phyloP scores from a whole-genome alignment of 2,329 filamentous ascomycete species.

The Calonectria hawksworthii region DNA sequence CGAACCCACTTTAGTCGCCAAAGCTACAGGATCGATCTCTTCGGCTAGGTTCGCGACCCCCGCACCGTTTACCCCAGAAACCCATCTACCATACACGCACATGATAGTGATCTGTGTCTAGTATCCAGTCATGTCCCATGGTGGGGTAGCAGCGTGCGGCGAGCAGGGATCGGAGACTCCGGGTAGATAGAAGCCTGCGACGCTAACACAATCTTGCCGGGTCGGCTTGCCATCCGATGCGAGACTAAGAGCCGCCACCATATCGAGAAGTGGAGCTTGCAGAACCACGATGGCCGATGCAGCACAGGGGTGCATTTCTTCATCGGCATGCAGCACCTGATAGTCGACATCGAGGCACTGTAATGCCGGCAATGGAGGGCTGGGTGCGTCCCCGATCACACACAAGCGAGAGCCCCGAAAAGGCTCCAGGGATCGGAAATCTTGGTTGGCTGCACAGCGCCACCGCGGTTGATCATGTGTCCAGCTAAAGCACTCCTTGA shows the following conservation, averaged over 20 bases:
- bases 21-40: background rate
- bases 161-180: conserved; percentile 3
- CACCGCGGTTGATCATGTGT: background rate
- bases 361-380: background rate
- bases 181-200: background rate
- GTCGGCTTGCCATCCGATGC: conserved; percentile 8
- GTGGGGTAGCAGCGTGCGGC: background rate
- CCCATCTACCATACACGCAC: background rate
- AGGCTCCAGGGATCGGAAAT: conserved; percentile 2
- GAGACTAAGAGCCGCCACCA: background rate
- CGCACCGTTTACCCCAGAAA: conserved; percentile 5
- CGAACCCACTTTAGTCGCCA: background rate
- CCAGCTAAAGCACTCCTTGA: background rate
- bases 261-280: background rate
- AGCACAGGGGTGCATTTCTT: background rate
- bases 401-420: background rate
- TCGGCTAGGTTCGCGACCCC: background rate
- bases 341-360: background rate
- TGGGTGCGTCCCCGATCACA: background rate
- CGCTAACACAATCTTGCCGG: background rate
- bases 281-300: background rate
- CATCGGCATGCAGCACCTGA: background rate
- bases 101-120: background rate
- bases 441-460: background rate
- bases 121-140: background rate